phyloP scores from a whole-genome alignment of 345 rosid genomes.

The Eucalyptus sp. region DNA sequence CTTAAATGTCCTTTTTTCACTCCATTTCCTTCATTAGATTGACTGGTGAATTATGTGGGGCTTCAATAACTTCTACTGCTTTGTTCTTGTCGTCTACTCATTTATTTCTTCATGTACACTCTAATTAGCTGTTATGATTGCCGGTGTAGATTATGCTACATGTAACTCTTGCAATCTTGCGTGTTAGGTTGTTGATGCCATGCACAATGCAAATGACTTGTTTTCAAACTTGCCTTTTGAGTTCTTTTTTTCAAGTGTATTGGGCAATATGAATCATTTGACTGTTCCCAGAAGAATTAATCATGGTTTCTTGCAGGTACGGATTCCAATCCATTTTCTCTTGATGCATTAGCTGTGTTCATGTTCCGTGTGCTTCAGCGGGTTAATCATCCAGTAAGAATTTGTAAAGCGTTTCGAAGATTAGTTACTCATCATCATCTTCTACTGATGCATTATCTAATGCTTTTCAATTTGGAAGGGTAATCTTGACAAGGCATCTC shows the following conservation, averaged over 20 bases:
- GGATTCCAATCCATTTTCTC: conserved; percentile 76
- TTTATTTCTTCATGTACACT: neutral
- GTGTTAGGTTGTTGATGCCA: neutral
- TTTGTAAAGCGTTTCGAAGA: neutral
- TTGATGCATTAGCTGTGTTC: conserved; percentile 89
- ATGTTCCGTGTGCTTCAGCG: conserved; percentile 87
- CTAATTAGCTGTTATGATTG: neutral
- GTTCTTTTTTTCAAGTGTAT: neutral
- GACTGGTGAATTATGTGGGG: neutral
- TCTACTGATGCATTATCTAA: neutral
- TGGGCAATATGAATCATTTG: neutral
- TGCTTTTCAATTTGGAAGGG: conserved; percentile 43
- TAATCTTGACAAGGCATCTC: conserved; percentile 81
- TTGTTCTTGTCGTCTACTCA: neutral
- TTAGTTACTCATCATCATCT: neutral
- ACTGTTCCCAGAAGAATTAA: neutral
- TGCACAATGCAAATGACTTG: neutral
- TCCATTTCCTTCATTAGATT: neutral
- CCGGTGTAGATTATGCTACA: neutral
- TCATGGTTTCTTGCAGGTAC: conserved; percentile 36
- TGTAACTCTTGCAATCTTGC: neutral
- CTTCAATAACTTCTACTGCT: neutral
- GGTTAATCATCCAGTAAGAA: conserved; percentile 73
- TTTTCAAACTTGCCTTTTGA: neutral
- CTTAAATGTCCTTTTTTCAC: neutral